Percentiles rank a stretch among this genome's conserved stretches.
phyloP scores from a whole-genome alignment of 1,139 yeast species.

The Saccharomyces pastorianus region DNA sequence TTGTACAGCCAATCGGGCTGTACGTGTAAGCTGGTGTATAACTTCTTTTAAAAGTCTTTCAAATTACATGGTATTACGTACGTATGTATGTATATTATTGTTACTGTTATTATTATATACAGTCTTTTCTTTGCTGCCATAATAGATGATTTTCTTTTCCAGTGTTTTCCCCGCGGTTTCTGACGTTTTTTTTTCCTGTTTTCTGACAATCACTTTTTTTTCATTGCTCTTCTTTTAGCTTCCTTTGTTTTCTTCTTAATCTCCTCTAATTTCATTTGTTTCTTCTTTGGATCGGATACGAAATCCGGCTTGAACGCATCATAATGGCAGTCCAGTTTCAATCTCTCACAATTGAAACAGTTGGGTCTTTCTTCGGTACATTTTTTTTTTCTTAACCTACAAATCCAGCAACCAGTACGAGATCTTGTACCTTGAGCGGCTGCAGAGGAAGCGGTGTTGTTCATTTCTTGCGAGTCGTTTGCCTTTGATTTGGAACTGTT shows the following conservation, averaged over 20 bases:
- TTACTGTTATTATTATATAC: background rate
- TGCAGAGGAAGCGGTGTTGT: slow-evolving; percentile 6
- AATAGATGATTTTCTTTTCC: background rate
- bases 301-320: slow-evolving; percentile 43
- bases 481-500: background rate
- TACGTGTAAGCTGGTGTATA: background rate
- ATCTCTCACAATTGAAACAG: slow-evolving; percentile 47
- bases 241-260: slow-evolving; percentile 37
- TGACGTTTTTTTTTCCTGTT: no score
- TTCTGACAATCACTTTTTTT: slow-evolving; percentile 12
- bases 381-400: slow-evolving; percentile 55
- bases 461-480: slow-evolving; percentile 10
- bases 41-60: background rate
- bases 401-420: slow-evolving; percentile 62
- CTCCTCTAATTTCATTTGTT: slow-evolving; percentile 41
- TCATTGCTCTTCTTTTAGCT: slow-evolving; percentile 31
- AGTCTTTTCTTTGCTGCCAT: background rate
- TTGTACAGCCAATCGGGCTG: no score
- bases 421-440: slow-evolving; percentile 36
- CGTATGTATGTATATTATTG: background rate
- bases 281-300: slow-evolving; percentile 39
- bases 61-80: background rate
- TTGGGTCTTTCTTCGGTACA: slow-evolving; percentile 55
- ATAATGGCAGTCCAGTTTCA: slow-evolving; percentile 46
- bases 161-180: slow-evolving; percentile 3